Conservation (phyloP, 23 red algal genomes). For the Gracilaria domingensis region DNA sequence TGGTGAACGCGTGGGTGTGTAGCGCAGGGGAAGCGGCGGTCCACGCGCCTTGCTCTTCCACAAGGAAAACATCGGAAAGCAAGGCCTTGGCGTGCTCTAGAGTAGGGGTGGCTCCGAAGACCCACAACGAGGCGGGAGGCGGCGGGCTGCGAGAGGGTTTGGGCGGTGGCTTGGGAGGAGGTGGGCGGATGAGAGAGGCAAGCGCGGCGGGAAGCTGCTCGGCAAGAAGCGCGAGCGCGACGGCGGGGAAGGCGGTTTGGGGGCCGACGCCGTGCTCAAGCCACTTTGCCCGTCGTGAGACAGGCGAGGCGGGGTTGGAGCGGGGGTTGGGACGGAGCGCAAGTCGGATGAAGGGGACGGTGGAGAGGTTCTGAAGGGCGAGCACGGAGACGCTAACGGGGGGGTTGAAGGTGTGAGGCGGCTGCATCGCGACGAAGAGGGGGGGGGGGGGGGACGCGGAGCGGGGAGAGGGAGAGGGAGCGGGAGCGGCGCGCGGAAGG, state of each 20-base stretch:
- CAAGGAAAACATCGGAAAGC: constrained; percentile 49
- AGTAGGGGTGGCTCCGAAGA: constrained; percentile 36
- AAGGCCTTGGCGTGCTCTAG: constrained; percentile 13
- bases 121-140: constrained; percentile 33
- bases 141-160: constrained; percentile 5
- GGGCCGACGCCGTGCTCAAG: constrained; percentile 63
- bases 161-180: background rate
- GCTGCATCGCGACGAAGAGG: constrained; percentile 13
- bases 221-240: constrained; percentile 46
- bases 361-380: constrained; percentile 53
- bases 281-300: constrained; percentile 43
- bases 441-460: background rate
- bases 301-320: background rate
- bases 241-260: constrained; percentile 48
- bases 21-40: constrained; percentile 28
- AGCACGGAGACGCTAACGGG: constrained; percentile 51
- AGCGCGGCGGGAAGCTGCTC: constrained; percentile 61
- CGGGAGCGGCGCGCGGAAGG: constrained; percentile 18
- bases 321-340: constrained; percentile 24
- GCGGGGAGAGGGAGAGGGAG: background rate
- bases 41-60: constrained; percentile 20
- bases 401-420: constrained; percentile 12
- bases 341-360: constrained; percentile 44
- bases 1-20: constrained; percentile 35
- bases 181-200: constrained; percentile 39